Conservation (phyloP, 139 green algal species). For the Picochlorum sp. region DNA sequence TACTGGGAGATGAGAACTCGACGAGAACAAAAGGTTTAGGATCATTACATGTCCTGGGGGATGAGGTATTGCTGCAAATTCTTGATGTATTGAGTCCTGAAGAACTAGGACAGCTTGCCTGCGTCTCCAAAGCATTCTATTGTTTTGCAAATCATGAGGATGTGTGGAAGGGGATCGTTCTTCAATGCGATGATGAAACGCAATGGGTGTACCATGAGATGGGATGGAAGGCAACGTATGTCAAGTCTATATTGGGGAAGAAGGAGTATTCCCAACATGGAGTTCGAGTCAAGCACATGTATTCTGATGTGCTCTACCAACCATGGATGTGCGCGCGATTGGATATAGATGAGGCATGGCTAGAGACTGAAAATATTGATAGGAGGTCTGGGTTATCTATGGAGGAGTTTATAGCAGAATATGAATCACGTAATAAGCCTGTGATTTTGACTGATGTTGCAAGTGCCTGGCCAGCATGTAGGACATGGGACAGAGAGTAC, state of each 20-base stretch:
- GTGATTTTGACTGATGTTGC: constrained; percentile 71
- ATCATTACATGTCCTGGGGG: constrained; percentile 50
- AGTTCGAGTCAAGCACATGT: constrained; percentile 30
- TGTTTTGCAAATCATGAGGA: constrained; percentile 77
- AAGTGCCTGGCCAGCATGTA: constrained; percentile 41
- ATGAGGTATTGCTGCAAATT: constrained; percentile 69
- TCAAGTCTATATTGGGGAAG: neutral
- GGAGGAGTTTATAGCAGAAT: constrained; percentile 61
- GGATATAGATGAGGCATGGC: constrained; percentile 57
- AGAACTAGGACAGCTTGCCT: constrained; percentile 40
- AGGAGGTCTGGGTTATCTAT: constrained; percentile 36
- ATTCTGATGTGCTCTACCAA: constrained; percentile 82
- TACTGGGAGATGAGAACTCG: neutral
- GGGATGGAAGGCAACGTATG: constrained; percentile 52
- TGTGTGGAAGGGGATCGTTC: constrained; percentile 71
- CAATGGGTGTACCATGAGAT: constrained; percentile 27
- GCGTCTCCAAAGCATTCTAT: constrained; percentile 53
- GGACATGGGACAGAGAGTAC: constrained; percentile 50
- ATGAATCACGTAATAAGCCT: constrained; percentile 72
- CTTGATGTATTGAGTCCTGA: constrained; percentile 33
- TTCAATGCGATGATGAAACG: constrained; percentile 50
- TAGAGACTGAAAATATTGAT: constrained; percentile 73
- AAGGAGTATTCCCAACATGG: neutral
- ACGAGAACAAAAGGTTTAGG: constrained; percentile 54
- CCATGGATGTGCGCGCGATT: constrained; percentile 68